Evolutionary conservation across 352 stramenopile genomes (phyloP), one percentile per base, ranked within the genome.

Genomic region (Globisporangium canariense): DNA sequence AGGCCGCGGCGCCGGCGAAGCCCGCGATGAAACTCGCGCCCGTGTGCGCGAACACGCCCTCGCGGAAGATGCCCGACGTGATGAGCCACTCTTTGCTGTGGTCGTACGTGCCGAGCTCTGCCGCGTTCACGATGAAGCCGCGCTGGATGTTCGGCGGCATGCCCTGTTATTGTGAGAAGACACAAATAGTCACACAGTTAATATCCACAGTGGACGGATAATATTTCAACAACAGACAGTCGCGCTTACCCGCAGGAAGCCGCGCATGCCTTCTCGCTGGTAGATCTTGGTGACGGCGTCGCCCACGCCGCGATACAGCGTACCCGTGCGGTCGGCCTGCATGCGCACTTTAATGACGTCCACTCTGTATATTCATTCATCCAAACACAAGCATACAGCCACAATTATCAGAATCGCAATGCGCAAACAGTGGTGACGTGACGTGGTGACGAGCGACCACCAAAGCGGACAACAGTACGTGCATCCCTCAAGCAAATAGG

Each of bases 341-440:
- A 96, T 94, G 3, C 83, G 85, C 50, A 94, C 83, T 70, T 96
- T 96, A 69, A 96, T 93, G 46, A 96, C 88, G 67, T 96, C 88
- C 58, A 94, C 78, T 14, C 86, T 94, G 63, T 70, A 52, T 6
- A 67, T 13, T 20, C 9, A 22, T 3, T 34, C 32, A 10, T 65
- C 71, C 60, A 65, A 62, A 51, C 5, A 67, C 13, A 30, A 2
- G 11, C 10, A 58, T 28, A 28, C 25, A 36, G 36, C 7, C 32
- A 59, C 13, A 25, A 58, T 58, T 46, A 62, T 55, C 57, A 62
- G 59, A 65, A 58, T 25, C 9, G 14, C 14, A 45, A 57, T 16
- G 18, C 34, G 54, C 36, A 50, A 60, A 56, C 58, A 64, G 60
- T 28, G 18, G 28, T 47, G 36, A 41, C 36, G 36, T 16, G 36